phyloP scores from a whole-genome alignment of 805 yeast species.

The Sungouiella thailandica region DNA sequence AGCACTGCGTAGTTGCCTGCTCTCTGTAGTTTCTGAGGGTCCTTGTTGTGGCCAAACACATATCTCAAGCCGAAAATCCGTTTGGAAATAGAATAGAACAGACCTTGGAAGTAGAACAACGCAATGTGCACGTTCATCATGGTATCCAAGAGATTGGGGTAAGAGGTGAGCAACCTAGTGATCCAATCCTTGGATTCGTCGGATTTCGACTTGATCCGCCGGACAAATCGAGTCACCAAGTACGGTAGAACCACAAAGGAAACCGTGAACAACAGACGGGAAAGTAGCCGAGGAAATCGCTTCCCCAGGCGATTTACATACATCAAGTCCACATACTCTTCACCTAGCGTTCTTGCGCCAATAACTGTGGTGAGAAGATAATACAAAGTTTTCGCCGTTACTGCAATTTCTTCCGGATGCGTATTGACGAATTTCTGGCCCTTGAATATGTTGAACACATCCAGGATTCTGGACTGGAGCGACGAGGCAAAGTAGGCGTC shows the following conservation, averaged over 20 bases:
- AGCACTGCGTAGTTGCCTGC: slow-evolving; percentile 70
- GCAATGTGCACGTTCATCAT: slow-evolving; percentile 71
- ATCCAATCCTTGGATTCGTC: slow-evolving; percentile 16
- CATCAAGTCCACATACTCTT: slow-evolving; percentile 82
- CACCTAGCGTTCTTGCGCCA: slow-evolving; percentile 84
- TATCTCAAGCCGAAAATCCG: slow-evolving; percentile 78
- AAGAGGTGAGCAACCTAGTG: slow-evolving; percentile 28
- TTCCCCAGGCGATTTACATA: slow-evolving; percentile 55
- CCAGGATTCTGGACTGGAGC: slow-evolving; percentile 51
- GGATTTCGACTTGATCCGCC: slow-evolving; percentile 16
- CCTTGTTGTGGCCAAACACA: slow-evolving; percentile 61
- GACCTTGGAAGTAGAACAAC: slow-evolving; percentile 75
- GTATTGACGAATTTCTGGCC: slow-evolving; percentile 64
- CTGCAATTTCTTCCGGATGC: slow-evolving; percentile 57
- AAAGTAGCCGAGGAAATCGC: slow-evolving; percentile 39
- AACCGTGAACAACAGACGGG: slow-evolving; percentile 54
- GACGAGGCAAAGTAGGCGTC: slow-evolving; percentile 67
- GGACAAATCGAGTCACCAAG: slow-evolving; percentile 29
- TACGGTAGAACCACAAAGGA: slow-evolving; percentile 65
- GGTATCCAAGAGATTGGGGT: slow-evolving; percentile 44
- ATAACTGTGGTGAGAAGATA: slow-evolving; percentile 68
- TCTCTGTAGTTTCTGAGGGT: slow-evolving; percentile 31
- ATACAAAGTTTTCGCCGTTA: slow-evolving; percentile 56
- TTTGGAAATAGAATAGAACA: slow-evolving; percentile 73
- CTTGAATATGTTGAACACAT: slow-evolving; percentile 48